Percentiles rank a stretch among this genome's conserved stretches.
Evolutionary conservation across 345 rosid species (phyloP).

Genomic region (Ceriops tagal): DNA sequence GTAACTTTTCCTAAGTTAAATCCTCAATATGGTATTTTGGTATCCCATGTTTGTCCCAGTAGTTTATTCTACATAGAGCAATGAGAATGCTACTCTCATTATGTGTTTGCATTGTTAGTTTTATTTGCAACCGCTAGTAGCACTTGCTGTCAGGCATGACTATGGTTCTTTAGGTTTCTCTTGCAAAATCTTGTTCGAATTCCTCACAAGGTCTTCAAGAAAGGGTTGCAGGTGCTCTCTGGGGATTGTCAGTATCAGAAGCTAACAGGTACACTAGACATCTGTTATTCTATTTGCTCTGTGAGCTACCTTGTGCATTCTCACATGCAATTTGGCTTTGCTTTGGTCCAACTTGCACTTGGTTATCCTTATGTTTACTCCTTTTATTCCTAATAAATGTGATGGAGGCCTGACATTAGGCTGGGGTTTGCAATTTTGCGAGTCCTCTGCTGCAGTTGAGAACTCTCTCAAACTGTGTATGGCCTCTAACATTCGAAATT

Average conservation of each 20-base stretch:
- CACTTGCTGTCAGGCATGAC: too few relatives aligned
- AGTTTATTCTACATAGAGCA: background rate
- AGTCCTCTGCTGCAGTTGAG: background rate
- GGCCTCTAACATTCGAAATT: background rate
- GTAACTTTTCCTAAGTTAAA: background rate
- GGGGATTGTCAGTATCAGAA: conserved; percentile 47
- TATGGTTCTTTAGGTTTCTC: conserved; percentile 27
- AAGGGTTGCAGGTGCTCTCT: conserved; percentile 42
- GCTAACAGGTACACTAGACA: conserved; percentile 20
- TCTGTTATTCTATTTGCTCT: background rate
- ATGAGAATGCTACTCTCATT: background rate
- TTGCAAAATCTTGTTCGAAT: conserved; percentile 32
- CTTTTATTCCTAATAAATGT: background rate
- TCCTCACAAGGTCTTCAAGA: conserved; percentile 39
- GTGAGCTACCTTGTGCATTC: background rate
- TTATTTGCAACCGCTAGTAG: background rate
- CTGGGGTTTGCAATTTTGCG: background rate
- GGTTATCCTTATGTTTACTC: background rate
- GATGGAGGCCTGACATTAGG: background rate
- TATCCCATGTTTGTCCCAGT: background rate
- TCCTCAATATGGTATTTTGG: background rate
- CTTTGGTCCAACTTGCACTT: background rate
- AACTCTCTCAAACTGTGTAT: background rate
- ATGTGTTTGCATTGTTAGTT: background rate
- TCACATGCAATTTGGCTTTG: background rate